phyloP scores from a whole-genome alignment of 2,329 filamentous ascomycete species.

The Trichothecium roseum region DNA sequence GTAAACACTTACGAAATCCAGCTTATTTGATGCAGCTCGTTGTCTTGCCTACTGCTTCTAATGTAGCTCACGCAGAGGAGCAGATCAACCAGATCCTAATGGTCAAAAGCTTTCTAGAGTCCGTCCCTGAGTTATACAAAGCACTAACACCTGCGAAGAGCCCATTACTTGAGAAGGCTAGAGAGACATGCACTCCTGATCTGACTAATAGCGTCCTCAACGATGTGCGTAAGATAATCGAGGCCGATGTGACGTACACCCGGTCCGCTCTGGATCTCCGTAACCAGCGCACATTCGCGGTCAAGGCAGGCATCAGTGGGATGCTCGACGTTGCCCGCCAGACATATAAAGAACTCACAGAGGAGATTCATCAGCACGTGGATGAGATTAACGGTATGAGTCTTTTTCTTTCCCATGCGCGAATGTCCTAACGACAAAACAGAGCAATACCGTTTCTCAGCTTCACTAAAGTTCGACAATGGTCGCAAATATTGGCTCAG shows the following conservation, averaged over 20 bases:
- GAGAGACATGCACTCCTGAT: slow-evolving; percentile 56
- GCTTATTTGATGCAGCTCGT: slow-evolving; percentile 49
- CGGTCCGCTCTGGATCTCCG: slow-evolving; percentile 73
- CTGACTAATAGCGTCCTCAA: slow-evolving; percentile 50
- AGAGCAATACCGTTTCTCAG: slow-evolving; percentile 47
- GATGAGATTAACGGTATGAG: slow-evolving; percentile 52
- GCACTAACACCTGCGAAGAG: slow-evolving; percentile 56
- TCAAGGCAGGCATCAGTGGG: slow-evolving; percentile 75
- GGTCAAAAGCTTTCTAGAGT: slow-evolving; percentile 70
- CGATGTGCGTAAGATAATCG: slow-evolving; percentile 61
- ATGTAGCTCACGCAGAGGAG: slow-evolving; percentile 62
- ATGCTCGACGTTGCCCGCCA: slow-evolving; percentile 81
- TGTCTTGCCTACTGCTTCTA: slow-evolving; percentile 56
- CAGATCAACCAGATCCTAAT: slow-evolving; percentile 79
- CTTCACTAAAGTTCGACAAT: slow-evolving; percentile 67
- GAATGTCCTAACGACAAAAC: slow-evolving; percentile 2
- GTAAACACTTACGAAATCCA: slow-evolving; percentile 5
- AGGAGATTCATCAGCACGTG: slow-evolving; percentile 65
- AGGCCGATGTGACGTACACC: slow-evolving; percentile 71
- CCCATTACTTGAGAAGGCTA: slow-evolving; percentile 55
- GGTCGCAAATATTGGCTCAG: slow-evolving; percentile 72
- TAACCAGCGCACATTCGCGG: slow-evolving; percentile 83
- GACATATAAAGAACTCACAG: slow-evolving; percentile 80
- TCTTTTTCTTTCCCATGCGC: neutral
- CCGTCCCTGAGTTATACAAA: slow-evolving; percentile 56